Evolutionary conservation across 1,139 yeast genomes (phyloP), one percentile per base, ranked within the genome.

Genomic region (Diutina siamensis): DNA sequence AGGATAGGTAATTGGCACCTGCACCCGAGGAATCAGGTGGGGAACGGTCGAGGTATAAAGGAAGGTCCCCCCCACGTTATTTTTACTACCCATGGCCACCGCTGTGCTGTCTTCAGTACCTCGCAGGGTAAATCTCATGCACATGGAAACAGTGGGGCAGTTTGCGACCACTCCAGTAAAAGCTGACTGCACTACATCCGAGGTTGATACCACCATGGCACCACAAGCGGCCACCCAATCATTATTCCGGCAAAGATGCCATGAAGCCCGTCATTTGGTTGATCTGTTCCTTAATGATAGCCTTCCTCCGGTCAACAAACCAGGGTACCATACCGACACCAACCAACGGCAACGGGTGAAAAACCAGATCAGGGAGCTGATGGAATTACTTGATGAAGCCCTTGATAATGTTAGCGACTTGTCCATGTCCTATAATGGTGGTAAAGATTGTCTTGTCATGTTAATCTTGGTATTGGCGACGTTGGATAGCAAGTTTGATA

Each of bases 391-490:
- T 47, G 63, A 57, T 12, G 44, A 50, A 4, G 58, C 67, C 3
- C 61, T 71, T 13, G 62, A 61, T 32, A 52, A 59, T 20, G 68
- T 67, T 48, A 64, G 63, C 13, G 79, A 84, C 50, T 62, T 86
- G 3, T 82, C 95, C 3, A 66, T 87, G 7, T 82, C 94, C 4
- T 87, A 83, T 61, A 87, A 87, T 56, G 96, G 96, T 5, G 96
- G 96, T 2, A 87, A 87, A 56, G 96, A 87, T 61, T 87, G 96
- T 55, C 69, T 85, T 32, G 95, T 86, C 41, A 81, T 86, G 85
- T 69, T 87, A 44, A 65, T 84, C 13, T 58, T 87, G 2, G 72
- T 81, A 35, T 62, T 84, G 48, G 80, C 87, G 1, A 74, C 79
- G 4, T 65, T 83, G 4, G 72, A 76, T 54, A 60, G 62, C 35